phyloP scores from a whole-genome alignment of 345 rosid species.

The Punica granatum region DNA sequence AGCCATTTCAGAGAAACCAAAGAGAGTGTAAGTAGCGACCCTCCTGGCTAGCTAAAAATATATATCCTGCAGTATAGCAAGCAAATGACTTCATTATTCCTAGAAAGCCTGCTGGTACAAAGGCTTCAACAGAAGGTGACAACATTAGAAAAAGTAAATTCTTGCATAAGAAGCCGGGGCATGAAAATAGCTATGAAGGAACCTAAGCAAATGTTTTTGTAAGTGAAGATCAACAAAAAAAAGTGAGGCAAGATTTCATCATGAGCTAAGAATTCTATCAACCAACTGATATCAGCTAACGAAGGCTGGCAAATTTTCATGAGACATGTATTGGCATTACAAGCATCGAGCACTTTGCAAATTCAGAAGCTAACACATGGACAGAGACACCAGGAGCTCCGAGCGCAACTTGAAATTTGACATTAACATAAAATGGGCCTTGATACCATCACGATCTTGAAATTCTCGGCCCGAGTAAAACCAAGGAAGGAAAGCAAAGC shows the following conservation, averaged over 20 bases:
- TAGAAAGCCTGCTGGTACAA: background rate
- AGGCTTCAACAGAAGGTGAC: background rate
- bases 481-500: background rate
- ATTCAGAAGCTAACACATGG: background rate
- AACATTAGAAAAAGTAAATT: background rate
- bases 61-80: background rate
- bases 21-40: background rate
- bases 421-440: background rate
- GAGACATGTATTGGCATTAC: too few relatives aligned
- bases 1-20: conserved; percentile 35
- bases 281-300: background rate
- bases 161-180: background rate
- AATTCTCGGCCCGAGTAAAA: background rate
- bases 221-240: background rate
- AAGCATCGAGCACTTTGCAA: background rate
- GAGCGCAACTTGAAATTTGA: too few relatives aligned
- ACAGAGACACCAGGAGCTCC: too few relatives aligned
- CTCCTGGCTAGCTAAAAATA: background rate
- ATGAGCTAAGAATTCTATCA: background rate
- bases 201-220: background rate
- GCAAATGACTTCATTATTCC: background rate
- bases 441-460: background rate
- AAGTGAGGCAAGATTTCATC: background rate
- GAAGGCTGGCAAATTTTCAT: background rate
- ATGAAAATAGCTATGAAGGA: background rate